Evolutionary conservation across 257 asterid species (phyloP), one percentile per base, ranked within the genome.

Genomic region (Handroanthus guayacan): DNA sequence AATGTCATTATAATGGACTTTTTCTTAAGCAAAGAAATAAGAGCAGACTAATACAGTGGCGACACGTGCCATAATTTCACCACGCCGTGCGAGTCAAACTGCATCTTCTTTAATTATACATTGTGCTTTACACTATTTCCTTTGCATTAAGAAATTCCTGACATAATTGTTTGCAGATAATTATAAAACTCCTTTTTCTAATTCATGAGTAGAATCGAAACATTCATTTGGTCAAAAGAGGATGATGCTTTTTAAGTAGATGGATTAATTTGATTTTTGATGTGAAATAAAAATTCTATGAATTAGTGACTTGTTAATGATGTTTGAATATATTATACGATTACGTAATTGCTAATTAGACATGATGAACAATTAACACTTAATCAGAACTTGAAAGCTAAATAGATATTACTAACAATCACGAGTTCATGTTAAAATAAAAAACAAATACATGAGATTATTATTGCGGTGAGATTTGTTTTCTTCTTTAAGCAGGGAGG

Each of bases 41-140:
- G 47, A 68, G 44, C 18, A 34, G 39, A 36, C 65, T 60, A 47
- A 71, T 84, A 65, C 58, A 31, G 47, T 51, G 17, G 11, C 2
- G 78, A 84, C 75, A 80, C 83, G 81, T 84, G 83, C 17, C 76
- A 9, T 9, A 39, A 41, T 76, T 67, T 48, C 61, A 37, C 38
- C 62, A 55, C 68, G 60, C 79, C 70, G 72, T 67, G 37, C 80
- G 61, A 67, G 77, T 76, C 82, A 79, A 79, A 74, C 69, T 37
- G 63, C 81, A 74, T 55, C 58, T 31, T 70, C 70, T 47, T 77
- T 56, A 73, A 13, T 56, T 64, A 69, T 67, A 45, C 75, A 72
- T 78, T 75, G 64, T 44, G 52, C 75, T 74, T 78, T 57, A 69
- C 57, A 75, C 72, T 63, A 64, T 69, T 63, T 56, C 62, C 54